Conservation (phyloP, 257 asterid species). For the Craterostigma plantagineum region DNA sequence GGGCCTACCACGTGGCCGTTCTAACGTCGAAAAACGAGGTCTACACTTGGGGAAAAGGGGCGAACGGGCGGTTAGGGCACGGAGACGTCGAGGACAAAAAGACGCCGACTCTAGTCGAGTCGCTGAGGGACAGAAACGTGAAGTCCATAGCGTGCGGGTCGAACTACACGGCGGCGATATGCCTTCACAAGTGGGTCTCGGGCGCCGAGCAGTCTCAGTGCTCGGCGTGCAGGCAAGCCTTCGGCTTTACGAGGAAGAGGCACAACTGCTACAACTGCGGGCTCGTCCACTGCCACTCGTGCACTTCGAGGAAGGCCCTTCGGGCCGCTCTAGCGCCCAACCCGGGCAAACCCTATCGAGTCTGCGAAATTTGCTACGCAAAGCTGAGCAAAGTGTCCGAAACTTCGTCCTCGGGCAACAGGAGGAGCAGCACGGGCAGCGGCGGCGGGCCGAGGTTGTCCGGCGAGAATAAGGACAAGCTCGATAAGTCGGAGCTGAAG, state of each 20-base stretch:
- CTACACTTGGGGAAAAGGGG: constrained; percentile 22
- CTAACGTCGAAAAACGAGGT: constrained; percentile 17
- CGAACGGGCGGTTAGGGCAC: constrained; percentile 19
- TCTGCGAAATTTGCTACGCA: constrained; percentile 79
- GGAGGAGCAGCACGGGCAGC: constrained; percentile 52
- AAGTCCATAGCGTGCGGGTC: constrained; percentile 14
- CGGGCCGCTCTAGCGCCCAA: constrained; percentile 91
- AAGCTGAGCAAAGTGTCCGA: constrained; percentile 73
- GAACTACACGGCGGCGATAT: constrained; percentile 15
- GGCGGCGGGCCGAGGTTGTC: constrained; percentile 71
- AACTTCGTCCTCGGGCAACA: constrained; percentile 35
- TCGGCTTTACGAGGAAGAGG: constrained; percentile 19
- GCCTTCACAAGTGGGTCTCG: constrained; percentile 16
- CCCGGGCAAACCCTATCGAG: constrained; percentile 80
- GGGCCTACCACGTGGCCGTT: constrained; percentile 18
- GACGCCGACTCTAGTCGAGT: constrained; percentile 13
- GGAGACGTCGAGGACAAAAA: constrained; percentile 18
- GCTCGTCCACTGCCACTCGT: constrained; percentile 83
- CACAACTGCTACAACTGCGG: constrained; percentile 25
- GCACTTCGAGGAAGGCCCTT: constrained; percentile 67
- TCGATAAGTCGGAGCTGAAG: constrained; percentile 67
- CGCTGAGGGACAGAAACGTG: constrained; percentile 14
- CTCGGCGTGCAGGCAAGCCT: constrained; percentile 12
- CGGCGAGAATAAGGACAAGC: constrained; percentile 66
- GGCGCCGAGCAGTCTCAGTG: constrained; percentile 13